Evolutionary conservation across 2,329 filamentous ascomycete genomes (phyloP).

Genomic region (Seiridium cupressi): DNA sequence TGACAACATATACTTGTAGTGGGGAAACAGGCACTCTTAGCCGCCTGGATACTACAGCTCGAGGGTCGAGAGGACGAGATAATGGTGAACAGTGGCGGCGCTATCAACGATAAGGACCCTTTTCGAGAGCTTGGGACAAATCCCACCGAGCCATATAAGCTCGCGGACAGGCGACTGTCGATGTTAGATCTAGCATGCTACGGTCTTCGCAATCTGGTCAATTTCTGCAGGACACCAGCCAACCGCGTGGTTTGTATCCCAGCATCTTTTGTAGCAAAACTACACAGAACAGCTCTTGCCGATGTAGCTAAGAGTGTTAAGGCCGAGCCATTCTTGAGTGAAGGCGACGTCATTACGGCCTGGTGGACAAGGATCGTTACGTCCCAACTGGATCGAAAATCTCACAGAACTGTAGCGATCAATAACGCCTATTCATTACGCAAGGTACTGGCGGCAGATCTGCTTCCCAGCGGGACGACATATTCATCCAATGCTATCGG

Average conservation of each 20-base stretch:
- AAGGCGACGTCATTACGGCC: not conserved
- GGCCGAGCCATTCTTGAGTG: not conserved
- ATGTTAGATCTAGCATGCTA: not conserved
- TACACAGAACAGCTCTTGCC: too few species aligned
- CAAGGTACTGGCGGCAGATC: not conserved
- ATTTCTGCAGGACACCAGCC: not conserved
- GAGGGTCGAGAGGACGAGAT: not conserved
- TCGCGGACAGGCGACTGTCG: not conserved
- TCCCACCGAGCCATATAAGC: not conserved
- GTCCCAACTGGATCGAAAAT: not conserved
- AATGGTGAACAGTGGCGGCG: not conserved
- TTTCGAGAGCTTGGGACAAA: not conserved
- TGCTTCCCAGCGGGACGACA: not conserved
- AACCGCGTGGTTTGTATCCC: not conserved
- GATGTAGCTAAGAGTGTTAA: too few species aligned
- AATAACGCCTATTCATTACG: not conserved
- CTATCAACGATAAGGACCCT: not conserved
- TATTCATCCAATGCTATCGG: not conserved
- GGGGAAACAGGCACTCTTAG: not conserved
- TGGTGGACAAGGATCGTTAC: not conserved
- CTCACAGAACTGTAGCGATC: not conserved
- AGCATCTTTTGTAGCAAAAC: not conserved
- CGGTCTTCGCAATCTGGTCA: not conserved
- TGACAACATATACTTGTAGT: not conserved
- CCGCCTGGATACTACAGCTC: not conserved